Evolutionary conservation across 1,139 yeast species (phyloP).

Genomic region (Magnusiomyces tetraspermus): DNA sequence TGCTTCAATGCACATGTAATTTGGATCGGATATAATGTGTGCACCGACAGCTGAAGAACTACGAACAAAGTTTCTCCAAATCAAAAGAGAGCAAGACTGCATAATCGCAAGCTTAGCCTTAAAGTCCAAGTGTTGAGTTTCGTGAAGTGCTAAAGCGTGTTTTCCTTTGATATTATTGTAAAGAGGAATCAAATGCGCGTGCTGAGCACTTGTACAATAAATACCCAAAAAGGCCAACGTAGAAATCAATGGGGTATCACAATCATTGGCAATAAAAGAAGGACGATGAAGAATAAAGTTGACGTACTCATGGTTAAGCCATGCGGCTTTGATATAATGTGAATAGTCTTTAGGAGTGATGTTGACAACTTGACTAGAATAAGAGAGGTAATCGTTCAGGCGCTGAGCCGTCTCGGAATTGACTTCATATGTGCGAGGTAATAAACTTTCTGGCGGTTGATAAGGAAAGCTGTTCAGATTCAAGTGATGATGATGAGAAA

Average conservation of each 20-base stretch:
- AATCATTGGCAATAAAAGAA: slow-evolving; percentile 32
- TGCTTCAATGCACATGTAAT: background rate
- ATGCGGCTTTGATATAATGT: slow-evolving; percentile 16
- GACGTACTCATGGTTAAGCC: slow-evolving; percentile 19
- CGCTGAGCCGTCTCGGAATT: background rate
- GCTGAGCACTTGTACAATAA: slow-evolving; percentile 20
- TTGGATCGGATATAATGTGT: background rate
- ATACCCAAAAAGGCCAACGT: slow-evolving; percentile 35
- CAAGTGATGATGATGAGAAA: slow-evolving; percentile 3
- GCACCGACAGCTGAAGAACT: background rate
- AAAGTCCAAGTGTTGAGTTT: background rate
- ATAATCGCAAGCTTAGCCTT: background rate
- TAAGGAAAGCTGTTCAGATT: background rate
- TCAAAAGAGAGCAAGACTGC: background rate
- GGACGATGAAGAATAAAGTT: slow-evolving; percentile 33
- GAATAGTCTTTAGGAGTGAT: slow-evolving; percentile 6
- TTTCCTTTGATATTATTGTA: slow-evolving; percentile 12
- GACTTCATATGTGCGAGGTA: background rate
- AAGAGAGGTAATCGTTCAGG: background rate
- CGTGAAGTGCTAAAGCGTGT: slow-evolving; percentile 9
- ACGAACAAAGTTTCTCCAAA: slow-evolving; percentile 1
- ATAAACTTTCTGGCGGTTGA: background rate
- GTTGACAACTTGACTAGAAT: background rate
- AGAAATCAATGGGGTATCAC: slow-evolving; percentile 30
- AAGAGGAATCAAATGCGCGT: background rate